Base-by-base conservation (phyloP, 345 rosid genomes). In the Barbarea vulgaris region DNA sequence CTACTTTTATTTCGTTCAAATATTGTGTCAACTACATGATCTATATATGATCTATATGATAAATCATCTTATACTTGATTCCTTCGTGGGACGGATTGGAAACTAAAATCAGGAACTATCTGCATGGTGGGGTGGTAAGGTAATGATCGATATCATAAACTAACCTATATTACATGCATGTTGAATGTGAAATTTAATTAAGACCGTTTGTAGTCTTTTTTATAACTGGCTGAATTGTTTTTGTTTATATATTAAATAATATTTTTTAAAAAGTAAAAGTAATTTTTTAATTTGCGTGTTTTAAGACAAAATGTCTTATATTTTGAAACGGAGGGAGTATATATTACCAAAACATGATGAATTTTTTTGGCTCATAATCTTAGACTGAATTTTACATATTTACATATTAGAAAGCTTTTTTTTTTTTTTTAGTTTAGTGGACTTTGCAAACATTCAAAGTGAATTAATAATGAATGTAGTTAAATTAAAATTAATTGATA, bases 1-100 rank as follows among this genome's bases (percentile, higher is more conserved):
- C 34, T 41, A 4, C 36, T 13, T 27, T 64, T 17, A 22, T 21
- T 37, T 63, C 11, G 22, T 48, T 6, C 30, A 4, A 14, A 48
- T 58, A 37, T 37, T 47, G 50, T 65, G 56, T 55, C 37, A 64
- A 55, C 37, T 58, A 18, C 7, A 66, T 60, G 61, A 41, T 54
- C n/a, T n/a, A n/a, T n/a, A 61, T 39, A 39, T 48, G 24, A 19
- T 48, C 1, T 17, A 18, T 12, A 66, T 60, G 61, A 41, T 54
- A 24, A 59, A 54, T 62, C 18, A 36, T 24, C 42, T 70, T n/a
- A 27, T 33, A 64, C 25, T 66, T 77, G 73, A 39, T 50, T 74
- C 24, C 61, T 70, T 78, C 83, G 70, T 72, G 75, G 47, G 28
- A 24, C 4, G 19, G 67, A 58, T 44, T 47, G 18, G 7, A 31